These are phyloP conservation scores for Endocalyx cinctus DNA, from an alignment of 2,329 filamentous ascomycete genomes.

Conservation along the genomic window DNA sequence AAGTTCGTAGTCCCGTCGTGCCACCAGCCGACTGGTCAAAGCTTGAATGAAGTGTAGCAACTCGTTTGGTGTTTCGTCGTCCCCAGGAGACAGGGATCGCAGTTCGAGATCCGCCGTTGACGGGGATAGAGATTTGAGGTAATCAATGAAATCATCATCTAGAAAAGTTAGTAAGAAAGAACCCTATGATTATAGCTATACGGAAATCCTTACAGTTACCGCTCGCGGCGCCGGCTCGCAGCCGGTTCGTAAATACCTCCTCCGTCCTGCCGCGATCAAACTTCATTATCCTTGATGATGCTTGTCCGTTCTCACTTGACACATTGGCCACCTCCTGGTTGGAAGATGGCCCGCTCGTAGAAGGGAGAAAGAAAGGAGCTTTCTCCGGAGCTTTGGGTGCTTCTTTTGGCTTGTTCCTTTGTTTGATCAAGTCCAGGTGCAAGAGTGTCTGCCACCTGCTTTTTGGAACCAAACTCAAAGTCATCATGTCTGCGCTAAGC, in stretches of 20 bases:
- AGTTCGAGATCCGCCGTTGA: slow-evolving; percentile 88
- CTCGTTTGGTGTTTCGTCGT: slow-evolving; percentile 56
- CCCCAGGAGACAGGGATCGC: slow-evolving; percentile 61
- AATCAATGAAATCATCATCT: slow-evolving; percentile 66
- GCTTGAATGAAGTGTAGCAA: slow-evolving; percentile 76
- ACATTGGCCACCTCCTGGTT: slow-evolving; percentile 22
- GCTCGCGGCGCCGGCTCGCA: slow-evolving; percentile 48
- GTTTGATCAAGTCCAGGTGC: slow-evolving; percentile 85
- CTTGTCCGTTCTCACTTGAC: slow-evolving; percentile 23
- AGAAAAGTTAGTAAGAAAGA: slow-evolving; percentile 7
- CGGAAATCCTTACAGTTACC: slow-evolving; percentile 53
- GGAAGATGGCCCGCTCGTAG: slow-evolving; percentile 38
- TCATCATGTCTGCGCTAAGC: slow-evolving; percentile 77
- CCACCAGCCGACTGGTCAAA: slow-evolving; percentile 63
- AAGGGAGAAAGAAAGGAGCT: slow-evolving; percentile 90
- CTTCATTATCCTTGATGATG: slow-evolving; percentile 61
- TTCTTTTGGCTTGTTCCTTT: slow-evolving; percentile 91
- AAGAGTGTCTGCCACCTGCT: slow-evolving; percentile 92
- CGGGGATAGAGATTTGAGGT: slow-evolving; percentile 77
- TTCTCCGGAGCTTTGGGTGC: slow-evolving; percentile 89
- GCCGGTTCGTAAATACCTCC: slow-evolving; percentile 53
- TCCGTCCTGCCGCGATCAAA: slow-evolving; percentile 56
- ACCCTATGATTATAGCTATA: background rate
- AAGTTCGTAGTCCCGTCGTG: slow-evolving; percentile 82
- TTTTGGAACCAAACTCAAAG: slow-evolving; percentile 82